Evolutionary conservation across 1,284 basidiomycete genomes (phyloP), one percentile per base, ranked within the genome.

Genomic region (Ganoderma sinense): DNA sequence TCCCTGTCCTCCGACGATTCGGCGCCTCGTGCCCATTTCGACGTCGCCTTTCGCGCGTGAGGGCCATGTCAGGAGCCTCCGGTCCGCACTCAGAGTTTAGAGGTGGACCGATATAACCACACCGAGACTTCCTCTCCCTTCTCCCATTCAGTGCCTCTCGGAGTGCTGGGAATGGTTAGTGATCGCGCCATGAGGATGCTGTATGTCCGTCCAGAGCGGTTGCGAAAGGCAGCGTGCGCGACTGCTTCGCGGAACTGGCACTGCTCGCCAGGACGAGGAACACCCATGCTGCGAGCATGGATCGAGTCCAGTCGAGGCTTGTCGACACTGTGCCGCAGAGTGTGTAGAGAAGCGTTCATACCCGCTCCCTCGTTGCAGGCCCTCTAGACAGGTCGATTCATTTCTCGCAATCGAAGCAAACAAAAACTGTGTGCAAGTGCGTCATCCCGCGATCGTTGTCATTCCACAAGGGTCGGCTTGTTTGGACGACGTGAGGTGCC

Each of bases 21-120:
- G 33, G 56, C 33, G 56, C 33, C 56, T 59, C 33, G 20, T 33
- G 31, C 29, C 31, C 29, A 33, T 59, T 39, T 59, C 33, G n/a
- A 20, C 33, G 31, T 39, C 33, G 56, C 56, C 56, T 31, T 20
- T 59, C 56, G 56, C 56, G 53, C 53, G 53, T 56, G 53, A 33
- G 56, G 33, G 2, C 39, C 14, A 60, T 6, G 8, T 40, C 23
- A 40, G 58, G 58, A 43, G 6, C 14, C 16, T 18, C 59, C 59
- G 59, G 59, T 61, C 59, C 59, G 59, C 39, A 61, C 36, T 36
- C 39, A 61, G 23, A 40, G 59, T 61, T 61, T 61, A 61, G 59
- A 61, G 59, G 59, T 61, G 59, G n/a, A 41, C 53, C 39, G 59
- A 61, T 39, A 61, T 61, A 61, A 61, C 59, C 59, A 61, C 36